Percentiles rank a stretch among this genome's conserved stretches.
phyloP scores from a whole-genome alignment of 148 eudicot genomes.

The Nepenthes mirabilis region DNA sequence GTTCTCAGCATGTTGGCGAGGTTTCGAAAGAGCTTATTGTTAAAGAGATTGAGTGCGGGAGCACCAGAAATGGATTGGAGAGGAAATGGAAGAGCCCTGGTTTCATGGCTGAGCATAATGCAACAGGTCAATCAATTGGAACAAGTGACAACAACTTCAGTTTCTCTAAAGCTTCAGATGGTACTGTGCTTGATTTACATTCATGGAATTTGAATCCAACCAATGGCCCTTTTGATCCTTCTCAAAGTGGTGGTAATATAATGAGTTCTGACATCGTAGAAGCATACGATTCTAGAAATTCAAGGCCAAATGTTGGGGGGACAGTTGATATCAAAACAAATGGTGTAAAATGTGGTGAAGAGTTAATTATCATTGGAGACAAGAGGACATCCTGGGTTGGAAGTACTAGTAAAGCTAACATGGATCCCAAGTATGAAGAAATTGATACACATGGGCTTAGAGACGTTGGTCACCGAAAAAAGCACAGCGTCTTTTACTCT shows the following conservation, averaged over 20 bases:
- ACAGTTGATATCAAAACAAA: slow-evolving; percentile 14
- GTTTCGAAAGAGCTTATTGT: slow-evolving; percentile 69
- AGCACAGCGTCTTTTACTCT: slow-evolving; percentile 14
- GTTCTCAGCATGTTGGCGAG: slow-evolving; percentile 25
- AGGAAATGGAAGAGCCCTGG: slow-evolving; percentile 34
- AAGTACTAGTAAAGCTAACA: slow-evolving; percentile 32
- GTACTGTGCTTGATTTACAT: slow-evolving; percentile 54
- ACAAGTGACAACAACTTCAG: slow-evolving; percentile 37
- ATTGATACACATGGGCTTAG: slow-evolving; percentile 22
- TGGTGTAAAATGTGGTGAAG: slow-evolving; percentile 32
- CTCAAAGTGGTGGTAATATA: slow-evolving; percentile 21
- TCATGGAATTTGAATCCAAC: slow-evolving; percentile 40
- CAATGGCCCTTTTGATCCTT: slow-evolving; percentile 30
- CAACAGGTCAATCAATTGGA: slow-evolving; percentile 17
- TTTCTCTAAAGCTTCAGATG: slow-evolving; percentile 41
- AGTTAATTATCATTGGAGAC: slow-evolving; percentile 22
- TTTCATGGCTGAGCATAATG: slow-evolving; percentile 15
- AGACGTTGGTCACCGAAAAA: slow-evolving; percentile 26
- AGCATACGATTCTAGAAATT: slow-evolving; percentile 18
- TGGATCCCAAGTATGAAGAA: slow-evolving; percentile 20
- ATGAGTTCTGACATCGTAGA: slow-evolving; percentile 13
- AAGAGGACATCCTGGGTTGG: slow-evolving; percentile 39
- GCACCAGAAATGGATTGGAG: slow-evolving; percentile 36
- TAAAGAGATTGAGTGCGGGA: slow-evolving; percentile 73
- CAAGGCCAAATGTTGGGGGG: slow-evolving; percentile 25